These are phyloP conservation scores for Ascosphaera pollenicola DNA, from an alignment of 2,329 filamentous ascomycete species.

Conservation along the genomic window DNA sequence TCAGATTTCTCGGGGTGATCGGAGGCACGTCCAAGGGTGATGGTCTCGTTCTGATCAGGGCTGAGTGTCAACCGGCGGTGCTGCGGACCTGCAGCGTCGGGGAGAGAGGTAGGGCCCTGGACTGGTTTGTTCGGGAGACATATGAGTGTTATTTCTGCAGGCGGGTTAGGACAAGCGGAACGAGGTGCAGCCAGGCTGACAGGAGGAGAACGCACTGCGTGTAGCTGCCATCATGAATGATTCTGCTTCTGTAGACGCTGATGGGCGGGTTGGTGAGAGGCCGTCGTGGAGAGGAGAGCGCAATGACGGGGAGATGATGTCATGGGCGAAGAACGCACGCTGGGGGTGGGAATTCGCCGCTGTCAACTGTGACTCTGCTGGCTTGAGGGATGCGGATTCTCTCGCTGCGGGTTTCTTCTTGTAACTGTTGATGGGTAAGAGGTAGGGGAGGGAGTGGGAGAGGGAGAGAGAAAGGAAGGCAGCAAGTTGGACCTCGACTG, in stretches of 20 bases:
- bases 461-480: too few species aligned
- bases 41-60: background rate
- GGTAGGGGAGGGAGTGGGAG: too few species aligned
- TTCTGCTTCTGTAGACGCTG: background rate
- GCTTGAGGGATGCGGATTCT: too few species aligned
- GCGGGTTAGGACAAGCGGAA: background rate
- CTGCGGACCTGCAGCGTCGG: background rate
- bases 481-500: too few species aligned
- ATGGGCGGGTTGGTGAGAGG: too few species aligned
- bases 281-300: background rate
- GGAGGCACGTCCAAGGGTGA: background rate
- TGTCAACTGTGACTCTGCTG: too few species aligned
- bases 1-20: background rate
- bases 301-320: background rate
- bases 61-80: background rate
- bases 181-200: background rate
- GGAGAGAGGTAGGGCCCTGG: background rate
- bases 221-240: background rate
- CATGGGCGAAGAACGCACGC: background rate
- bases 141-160: background rate
- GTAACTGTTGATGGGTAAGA: too few species aligned
- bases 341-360: background rate
- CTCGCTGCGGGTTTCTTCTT: too few species aligned
- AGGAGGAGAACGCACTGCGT: background rate
- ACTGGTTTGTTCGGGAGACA: background rate